Evolutionary conservation across 1,284 basidiomycete genomes (phyloP), one percentile per base, ranked within the genome.

Genomic region (Moesziomyces aphidis): DNA sequence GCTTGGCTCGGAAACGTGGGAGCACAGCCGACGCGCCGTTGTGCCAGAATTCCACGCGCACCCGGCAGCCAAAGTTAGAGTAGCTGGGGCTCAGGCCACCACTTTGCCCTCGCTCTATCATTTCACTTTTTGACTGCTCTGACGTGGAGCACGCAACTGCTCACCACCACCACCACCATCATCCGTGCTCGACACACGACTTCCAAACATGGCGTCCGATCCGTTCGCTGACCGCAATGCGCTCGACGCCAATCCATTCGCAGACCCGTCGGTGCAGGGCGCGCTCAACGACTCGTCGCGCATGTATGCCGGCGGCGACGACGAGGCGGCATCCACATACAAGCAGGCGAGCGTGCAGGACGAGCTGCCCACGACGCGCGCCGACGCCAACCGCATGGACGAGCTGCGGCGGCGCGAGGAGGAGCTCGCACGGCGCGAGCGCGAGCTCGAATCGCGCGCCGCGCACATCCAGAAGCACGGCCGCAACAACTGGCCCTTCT

Each of bases 401-500:
- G 90, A 92, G 55, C 85, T 95, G 15, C 88, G 88, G 56, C 88
- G 89, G 62, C 88, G 93, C 55, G 94, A 95, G 85, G 88, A 87
- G 51, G 93, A 95, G 78, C 87, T 95, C n/a, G 90, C 90, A 80
- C 87, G 90, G 69, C 87, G 93, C 73, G 93, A 94, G 84, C 85
- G 87, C 34, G 91, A 93, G 64, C 87, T 94, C 56, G 88, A 83
- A 22, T 75, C 78, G 17, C 77, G 84, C 44, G 83, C 85, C 21
- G 91, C 93, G 47, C 88, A 92, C 79, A 90, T 95, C 67, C 89
- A 91, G 77, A 89, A 87, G 65, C 90, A 92, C 83, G 94, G 94
- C 44, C 89, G 90, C 74, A 95, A 92, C 85, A 96, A 96, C 85
- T 96, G 92, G 90, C 94, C 94, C 22, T 90, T 90, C 22, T 94